Evolutionary conservation across 83 land plant genomes (phyloP).

Genomic region (Picea mariana): DNA sequence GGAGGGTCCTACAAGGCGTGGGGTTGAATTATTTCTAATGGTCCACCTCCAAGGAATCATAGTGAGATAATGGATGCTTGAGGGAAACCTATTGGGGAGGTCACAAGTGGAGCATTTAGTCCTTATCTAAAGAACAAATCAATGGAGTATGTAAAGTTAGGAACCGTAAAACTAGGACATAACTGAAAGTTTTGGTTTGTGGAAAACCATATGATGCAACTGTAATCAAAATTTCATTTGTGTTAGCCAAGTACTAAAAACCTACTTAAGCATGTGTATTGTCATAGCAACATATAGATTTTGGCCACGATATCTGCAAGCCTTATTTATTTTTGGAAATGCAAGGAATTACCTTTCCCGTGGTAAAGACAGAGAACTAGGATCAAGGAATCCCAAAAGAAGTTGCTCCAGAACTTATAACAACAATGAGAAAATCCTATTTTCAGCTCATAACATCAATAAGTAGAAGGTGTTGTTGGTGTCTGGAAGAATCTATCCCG

Average conservation of each 20-base stretch:
- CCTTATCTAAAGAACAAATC: constrained; percentile 97
- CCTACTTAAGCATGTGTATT: constrained; percentile 17
- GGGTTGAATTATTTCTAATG: constrained; percentile 62
- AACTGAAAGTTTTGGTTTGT: constrained; percentile 68
- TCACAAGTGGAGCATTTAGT: constrained; percentile 97
- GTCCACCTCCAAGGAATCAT: constrained; percentile 90
- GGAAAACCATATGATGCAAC: constrained; percentile 80
- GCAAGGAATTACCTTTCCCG: no score
- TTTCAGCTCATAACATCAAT: no score
- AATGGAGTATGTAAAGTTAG: constrained; percentile 93
- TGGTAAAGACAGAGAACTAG: no score
- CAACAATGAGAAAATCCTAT: no score
- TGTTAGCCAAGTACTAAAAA: constrained; percentile 89
- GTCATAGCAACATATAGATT: no score
- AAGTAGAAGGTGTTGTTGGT: no score
- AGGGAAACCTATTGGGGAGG: constrained; percentile 79
- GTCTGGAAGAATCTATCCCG: no score
- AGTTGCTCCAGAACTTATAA: no score
- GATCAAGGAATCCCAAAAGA: no score
- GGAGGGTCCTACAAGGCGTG: constrained; percentile 69
- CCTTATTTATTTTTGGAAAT: no score
- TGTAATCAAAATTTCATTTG: constrained; percentile 93
- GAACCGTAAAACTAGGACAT: constrained; percentile 85
- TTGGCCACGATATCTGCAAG: no score
- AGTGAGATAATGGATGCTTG: constrained; percentile 65